Evolutionary conservation across 305 asterid genomes (phyloP).

Genomic region (Ilex paraguariensis): DNA sequence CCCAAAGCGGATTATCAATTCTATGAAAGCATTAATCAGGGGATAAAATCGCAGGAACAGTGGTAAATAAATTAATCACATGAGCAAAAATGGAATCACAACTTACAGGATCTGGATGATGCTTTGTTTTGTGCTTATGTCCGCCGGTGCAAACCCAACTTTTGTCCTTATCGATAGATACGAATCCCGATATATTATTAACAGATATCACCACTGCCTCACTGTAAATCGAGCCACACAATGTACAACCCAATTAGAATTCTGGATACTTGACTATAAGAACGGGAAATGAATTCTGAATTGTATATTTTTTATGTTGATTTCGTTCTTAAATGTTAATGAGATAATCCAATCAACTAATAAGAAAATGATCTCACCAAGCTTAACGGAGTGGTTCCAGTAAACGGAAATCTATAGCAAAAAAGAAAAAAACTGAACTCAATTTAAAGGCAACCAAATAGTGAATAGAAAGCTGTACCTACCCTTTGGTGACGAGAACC

Average conservation of each 20-base stretch:
- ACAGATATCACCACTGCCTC: slow-evolving; percentile 62
- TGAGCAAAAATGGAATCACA: slow-evolving; percentile 3
- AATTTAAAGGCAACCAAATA: no score
- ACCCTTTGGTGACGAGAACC: slow-evolving; percentile 55
- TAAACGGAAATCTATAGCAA: neutral
- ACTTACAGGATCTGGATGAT: slow-evolving; percentile 58
- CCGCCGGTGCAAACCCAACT: slow-evolving; percentile 52
- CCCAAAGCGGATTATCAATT: no score
- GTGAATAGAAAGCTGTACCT: neutral
- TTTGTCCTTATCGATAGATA: slow-evolving; percentile 47
- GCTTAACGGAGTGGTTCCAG: no score
- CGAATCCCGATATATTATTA: slow-evolving; percentile 44
- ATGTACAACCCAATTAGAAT: no score
- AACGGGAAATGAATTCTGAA: no score
- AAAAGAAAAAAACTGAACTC: neutral
- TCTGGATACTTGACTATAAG: no score
- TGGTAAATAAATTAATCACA: no score
- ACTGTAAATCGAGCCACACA: slow-evolving; percentile 26
- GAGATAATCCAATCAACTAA: no score
- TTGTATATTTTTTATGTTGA: no score
- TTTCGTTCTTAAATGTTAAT: no score
- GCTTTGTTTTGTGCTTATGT: slow-evolving; percentile 26
- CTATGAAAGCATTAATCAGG: no score
- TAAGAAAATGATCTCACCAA: slow-evolving; percentile 7
- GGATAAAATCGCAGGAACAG: no score